These are phyloP conservation scores for Fusarium mundagurra DNA, from an alignment of 2,329 filamentous ascomycete species.

Conservation along the genomic window DNA sequence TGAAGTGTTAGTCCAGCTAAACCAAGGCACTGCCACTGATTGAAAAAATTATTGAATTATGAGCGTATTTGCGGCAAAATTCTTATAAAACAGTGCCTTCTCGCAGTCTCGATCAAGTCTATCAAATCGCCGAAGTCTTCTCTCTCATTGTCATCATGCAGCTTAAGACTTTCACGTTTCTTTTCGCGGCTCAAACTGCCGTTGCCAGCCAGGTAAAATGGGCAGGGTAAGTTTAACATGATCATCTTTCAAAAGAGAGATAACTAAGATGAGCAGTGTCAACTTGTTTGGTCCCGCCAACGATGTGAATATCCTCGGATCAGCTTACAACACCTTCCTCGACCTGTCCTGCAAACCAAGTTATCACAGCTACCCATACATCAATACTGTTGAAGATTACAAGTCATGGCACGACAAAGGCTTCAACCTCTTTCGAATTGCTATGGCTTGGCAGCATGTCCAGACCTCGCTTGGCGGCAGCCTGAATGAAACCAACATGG, in stretches of 20 bases:
- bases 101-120: neutral
- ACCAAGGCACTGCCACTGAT: neutral
- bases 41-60: neutral
- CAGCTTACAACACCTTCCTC: neutral
- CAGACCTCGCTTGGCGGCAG: neutral
- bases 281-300: slow-evolving; percentile 1
- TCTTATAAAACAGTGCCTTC: neutral
- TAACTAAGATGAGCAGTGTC: neutral
- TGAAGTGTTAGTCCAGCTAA: neutral
- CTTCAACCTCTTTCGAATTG: neutral
- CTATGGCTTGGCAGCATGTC: neutral
- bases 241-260: rapidly evolving
- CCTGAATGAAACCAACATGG: neutral
- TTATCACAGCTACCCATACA: neutral
- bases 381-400: neutral
- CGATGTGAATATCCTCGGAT: neutral
- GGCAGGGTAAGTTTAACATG: neutral
- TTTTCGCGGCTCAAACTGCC: neutral
- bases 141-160: neutral
- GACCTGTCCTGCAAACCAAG: neutral
- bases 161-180: neutral
- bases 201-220: neutral
- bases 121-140: too few species aligned
- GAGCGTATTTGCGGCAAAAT: neutral
- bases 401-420: neutral